Base-by-base conservation (phyloP, 768 basidiomycete genomes). In the Arthromyces matolae region DNA sequence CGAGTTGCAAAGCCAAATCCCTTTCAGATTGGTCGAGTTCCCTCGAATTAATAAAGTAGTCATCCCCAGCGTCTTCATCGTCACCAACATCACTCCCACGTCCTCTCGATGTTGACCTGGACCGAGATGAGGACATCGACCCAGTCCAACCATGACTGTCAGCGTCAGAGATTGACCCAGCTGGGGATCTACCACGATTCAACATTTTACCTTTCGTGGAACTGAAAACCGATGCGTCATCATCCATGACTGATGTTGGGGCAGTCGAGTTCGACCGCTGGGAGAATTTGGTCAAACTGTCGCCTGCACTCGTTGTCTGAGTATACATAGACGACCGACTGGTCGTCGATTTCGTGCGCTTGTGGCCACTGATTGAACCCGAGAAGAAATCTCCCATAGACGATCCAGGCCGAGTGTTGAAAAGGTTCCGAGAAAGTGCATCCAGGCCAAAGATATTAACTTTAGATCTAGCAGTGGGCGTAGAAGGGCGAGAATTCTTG, bases 371-470 rank as follows among this genome's bases (percentile, higher is more conserved):
- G 28, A 86, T 79, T 0, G 85, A 83, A 4, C 81, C 82, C 24
- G 83, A 78, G 60, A 93, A 91, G 47, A 91, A 72, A 53, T 93
- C 90, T 25, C 78, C 79, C 68, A 83, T 81, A 8, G 81, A 70
- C 9, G 79, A 79, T 8, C 84, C 87, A 24, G 85, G 77, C 2
- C 82, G 79, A 5, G 79, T 62, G 57, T 78, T 82, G 68, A 96
- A 94, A 23, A 97, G 75, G 64, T 92, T 93, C 35, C 91, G 80
- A 16, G 91, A 93, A 56, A 97, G 86, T 16, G 82, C 86, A 59
- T 97, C 93, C 43, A 97, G 74, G 27, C 89, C 84, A 61, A 95
- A 92, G 42, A 92, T 89, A n/a, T 86, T 82, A 2, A 84, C 88
- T 52, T 87, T 83, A n/a, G 83, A 79, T 37, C 75, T 80, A 1